Evolutionary conservation across 805 yeast genomes (phyloP).

Genomic region (Cyberlindnera japonica): DNA sequence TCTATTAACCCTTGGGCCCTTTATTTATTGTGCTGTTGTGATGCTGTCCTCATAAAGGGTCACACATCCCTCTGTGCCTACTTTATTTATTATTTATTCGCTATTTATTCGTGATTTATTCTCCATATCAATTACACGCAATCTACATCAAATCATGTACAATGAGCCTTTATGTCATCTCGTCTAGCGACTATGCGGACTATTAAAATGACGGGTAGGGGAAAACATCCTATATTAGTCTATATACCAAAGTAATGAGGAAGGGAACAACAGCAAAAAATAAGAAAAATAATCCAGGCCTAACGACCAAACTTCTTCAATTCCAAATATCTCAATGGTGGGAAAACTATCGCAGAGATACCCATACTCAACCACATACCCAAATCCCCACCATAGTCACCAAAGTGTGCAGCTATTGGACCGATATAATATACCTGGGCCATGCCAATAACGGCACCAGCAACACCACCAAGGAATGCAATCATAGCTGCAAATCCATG

Average conservation of each 20-base stretch:
- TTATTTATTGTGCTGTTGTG: not conserved
- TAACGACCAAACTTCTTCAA: constrained; percentile 50
- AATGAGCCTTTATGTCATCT: no score
- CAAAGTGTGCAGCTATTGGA: constrained; percentile 61
- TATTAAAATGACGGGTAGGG: no score
- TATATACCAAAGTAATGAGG: no score
- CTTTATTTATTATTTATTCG: constrained; percentile 1
- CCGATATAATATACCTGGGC: constrained; percentile 82
- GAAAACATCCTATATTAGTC: no score
- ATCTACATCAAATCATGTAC: not conserved
- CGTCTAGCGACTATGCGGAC: no score
- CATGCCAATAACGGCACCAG: constrained; percentile 86
- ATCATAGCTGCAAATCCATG: constrained; percentile 67
- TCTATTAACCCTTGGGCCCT: not conserved
- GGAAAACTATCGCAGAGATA: constrained; percentile 61
- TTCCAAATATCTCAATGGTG: constrained; percentile 63
- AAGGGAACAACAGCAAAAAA: no score
- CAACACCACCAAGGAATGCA: constrained; percentile 66
- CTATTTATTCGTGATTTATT: no score
- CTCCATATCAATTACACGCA: not conserved
- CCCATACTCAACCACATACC: constrained; percentile 81
- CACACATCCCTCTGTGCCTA: not conserved
- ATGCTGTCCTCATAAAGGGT: not conserved
- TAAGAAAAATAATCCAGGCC: not conserved
- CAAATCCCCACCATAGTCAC: constrained; percentile 71